These are phyloP conservation scores for Mortierella sp. DNA, from an alignment of 371 early-diverging fungal genomes.

Conservation along the genomic window DNA sequence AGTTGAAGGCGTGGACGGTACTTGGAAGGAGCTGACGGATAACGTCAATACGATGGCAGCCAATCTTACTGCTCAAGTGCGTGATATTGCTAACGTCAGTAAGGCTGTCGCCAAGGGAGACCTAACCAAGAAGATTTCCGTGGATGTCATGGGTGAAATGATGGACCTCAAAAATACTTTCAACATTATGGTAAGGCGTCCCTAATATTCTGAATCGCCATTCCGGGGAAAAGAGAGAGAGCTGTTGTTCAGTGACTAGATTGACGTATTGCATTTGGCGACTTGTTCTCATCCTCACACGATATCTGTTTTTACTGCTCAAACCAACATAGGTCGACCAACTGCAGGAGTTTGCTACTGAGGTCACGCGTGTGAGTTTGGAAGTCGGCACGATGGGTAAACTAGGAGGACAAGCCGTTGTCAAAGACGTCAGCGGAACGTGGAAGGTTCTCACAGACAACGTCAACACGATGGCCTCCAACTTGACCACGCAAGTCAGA, in stretches of 20 bases:
- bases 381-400: constrained; percentile 73
- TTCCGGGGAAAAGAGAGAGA: too few relatives aligned
- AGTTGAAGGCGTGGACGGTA: constrained; percentile 70
- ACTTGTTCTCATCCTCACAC: too few relatives aligned
- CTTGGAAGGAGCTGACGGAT: constrained; percentile 77
- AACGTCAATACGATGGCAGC: constrained; percentile 75
- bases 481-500: constrained; percentile 66
- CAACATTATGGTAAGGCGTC: constrained; percentile 62
- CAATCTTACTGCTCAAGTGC: constrained; percentile 73
- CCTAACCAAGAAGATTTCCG: constrained; percentile 69
- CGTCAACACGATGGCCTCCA: constrained; percentile 68
- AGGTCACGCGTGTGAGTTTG: constrained; percentile 62
- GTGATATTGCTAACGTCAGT: constrained; percentile 73
- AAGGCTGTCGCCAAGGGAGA: constrained; percentile 79
- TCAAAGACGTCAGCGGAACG: constrained; percentile 63
- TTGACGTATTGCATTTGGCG: too few relatives aligned
- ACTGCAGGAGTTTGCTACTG: constrained; percentile 60
- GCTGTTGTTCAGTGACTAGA: too few relatives aligned
- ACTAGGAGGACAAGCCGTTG: constrained; percentile 67
- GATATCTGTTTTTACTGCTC: too few relatives aligned
- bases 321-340: constrained; percentile 60
- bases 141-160: constrained; percentile 73
- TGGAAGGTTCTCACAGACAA: constrained; percentile 69
- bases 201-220: not conserved
- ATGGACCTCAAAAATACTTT: constrained; percentile 73